Percentiles rank a stretch among this genome's conserved stretches.
phyloP scores from a whole-genome alignment of 1,284 basidiomycete species.

The Agaricales sp. region DNA sequence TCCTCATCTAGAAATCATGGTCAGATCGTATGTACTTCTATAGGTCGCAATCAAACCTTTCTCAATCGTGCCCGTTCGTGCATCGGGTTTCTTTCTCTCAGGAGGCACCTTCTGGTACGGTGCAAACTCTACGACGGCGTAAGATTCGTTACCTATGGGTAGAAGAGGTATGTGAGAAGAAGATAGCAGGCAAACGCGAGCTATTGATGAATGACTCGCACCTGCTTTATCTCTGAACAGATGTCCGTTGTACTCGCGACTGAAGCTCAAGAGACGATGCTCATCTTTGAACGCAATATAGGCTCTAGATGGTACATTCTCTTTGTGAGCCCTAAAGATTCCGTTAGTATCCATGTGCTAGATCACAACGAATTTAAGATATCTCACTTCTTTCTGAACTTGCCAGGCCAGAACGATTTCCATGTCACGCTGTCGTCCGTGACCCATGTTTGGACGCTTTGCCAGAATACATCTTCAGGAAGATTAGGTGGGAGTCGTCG shows the following conservation, averaged over 20 bases:
- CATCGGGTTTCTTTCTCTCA: slow-evolving; percentile 65
- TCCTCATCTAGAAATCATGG: slow-evolving; percentile 50
- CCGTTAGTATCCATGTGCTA: slow-evolving; percentile 1
- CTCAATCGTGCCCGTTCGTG: slow-evolving; percentile 66
- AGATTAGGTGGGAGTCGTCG: slow-evolving; percentile 86
- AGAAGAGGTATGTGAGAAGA: background rate
- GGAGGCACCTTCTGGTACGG: slow-evolving; percentile 81
- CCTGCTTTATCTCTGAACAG: slow-evolving; percentile 87
- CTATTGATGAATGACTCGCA: slow-evolving; percentile 23
- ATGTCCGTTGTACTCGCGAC: slow-evolving; percentile 85
- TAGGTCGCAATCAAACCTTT: slow-evolving; percentile 36
- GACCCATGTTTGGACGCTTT: slow-evolving; percentile 80
- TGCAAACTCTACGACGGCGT: slow-evolving; percentile 89
- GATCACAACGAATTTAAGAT: background rate
- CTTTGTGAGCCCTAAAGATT: slow-evolving; percentile 54
- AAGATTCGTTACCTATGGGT: slow-evolving; percentile 71
- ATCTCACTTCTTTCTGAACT: slow-evolving; percentile 61
- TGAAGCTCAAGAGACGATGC: slow-evolving; percentile 67
- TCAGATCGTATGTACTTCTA: background rate
- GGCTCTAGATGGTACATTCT: slow-evolving; percentile 79
- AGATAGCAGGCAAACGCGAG: slow-evolving; percentile 2
- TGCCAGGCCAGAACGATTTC: slow-evolving; percentile 62
- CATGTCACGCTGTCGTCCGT: slow-evolving; percentile 61
- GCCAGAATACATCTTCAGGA: slow-evolving; percentile 91
- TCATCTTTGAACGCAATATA: slow-evolving; percentile 84